Evolutionary conservation across 208 protist species (phyloP), one percentile per base, ranked within the genome.

Genomic region (Leishmania arabica): DNA sequence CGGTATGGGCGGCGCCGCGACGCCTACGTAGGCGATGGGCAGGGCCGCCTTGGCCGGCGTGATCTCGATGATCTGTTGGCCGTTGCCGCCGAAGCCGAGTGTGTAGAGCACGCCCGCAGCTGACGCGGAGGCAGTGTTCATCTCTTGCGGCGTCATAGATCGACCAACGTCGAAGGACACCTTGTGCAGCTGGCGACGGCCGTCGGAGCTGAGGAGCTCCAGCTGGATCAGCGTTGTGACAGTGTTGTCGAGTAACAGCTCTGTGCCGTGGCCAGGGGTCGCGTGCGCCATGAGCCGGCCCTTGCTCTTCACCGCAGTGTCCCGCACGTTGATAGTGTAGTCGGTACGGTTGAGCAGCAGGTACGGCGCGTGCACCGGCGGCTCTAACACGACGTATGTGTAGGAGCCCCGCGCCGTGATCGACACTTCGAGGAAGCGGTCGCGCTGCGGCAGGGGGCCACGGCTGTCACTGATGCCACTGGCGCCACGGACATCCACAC

Each of bases 311-410:
- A 64, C 62, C 27, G 88, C 79, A 42, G 89, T 86, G 74, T 96
- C 90, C n/a, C 78, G 70, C 60, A 95, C 78, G 53, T 90, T 85
- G 5, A 97, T 79, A 1, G 77, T 3, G 79, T 84, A 88, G 19
- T 17, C 27, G 51, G 92, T 95, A 65, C 95, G 93, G 78, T 98
- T 98, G 45, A 97, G 74, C 73, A 96, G 53, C 17, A 96, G 76
- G 79, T 89, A 95, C n/a, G 95, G 92, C 51, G 83, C 75, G 17
- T 89, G 84, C 66, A 37, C 74, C n/a, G 89, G 86, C 58, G 89
- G 85, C 79, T 97, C 91, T 40, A 98, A 49, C 21, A 92, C 89
- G 1, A 98, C 84, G 82, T 93, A 98, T 4, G 95, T 98, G 87
- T 96, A 96, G 62, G 93, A 81, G 31, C 86, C 91, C 7, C 87